Evolutionary conservation across 1,284 basidiomycete genomes (phyloP), one percentile per base, ranked within the genome.

Genomic region (Mycena citricolor): DNA sequence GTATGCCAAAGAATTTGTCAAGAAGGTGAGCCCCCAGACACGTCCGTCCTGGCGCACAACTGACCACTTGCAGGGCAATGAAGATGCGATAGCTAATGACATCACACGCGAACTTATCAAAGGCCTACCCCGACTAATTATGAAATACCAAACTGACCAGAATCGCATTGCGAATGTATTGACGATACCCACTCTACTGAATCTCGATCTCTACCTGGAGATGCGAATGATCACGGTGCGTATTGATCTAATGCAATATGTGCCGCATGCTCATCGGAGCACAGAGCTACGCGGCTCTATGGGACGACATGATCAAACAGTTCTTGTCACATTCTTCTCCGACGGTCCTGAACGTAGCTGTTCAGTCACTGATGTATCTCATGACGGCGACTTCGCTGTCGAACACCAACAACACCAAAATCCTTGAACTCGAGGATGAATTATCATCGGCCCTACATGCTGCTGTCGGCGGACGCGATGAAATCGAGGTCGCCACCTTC

Each of bases 271-370:
- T 41, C 31, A 38, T 20, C 23, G 31, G 41, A 40, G 47, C 30
- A 10, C 54, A 94, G 90, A 85, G 84, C 0, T 98, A 97, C 62
- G 83, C 88, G 42, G 74, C 74, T 30, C 76, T 99, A 1, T 99
- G 95, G 95, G 91, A 95, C 63, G 93, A 97, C 55, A 73, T 98
- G 24, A 85, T 80, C 36, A 94, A 92, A 60, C 94, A 97, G 63
- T 94, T 97, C 66, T 73, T 90, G 30, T 87, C 91, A 2, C 91
- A 97, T 58, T 86, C 90, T 7, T 86, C 91, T 16, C 72, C 82
- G 2, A 71, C 74, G 5, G 86, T 98, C 7, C 78, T 97, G 14
- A 76, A 78, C 10, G 81, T 86, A 26, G 87, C 93, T 0, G 86
- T 88, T 26, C 63, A 76, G 8, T 77, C 90, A 1, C 81, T 99